phyloP scores from a whole-genome alignment of 371 early-diverging fungal genomes.

The Mortierella sp. region DNA sequence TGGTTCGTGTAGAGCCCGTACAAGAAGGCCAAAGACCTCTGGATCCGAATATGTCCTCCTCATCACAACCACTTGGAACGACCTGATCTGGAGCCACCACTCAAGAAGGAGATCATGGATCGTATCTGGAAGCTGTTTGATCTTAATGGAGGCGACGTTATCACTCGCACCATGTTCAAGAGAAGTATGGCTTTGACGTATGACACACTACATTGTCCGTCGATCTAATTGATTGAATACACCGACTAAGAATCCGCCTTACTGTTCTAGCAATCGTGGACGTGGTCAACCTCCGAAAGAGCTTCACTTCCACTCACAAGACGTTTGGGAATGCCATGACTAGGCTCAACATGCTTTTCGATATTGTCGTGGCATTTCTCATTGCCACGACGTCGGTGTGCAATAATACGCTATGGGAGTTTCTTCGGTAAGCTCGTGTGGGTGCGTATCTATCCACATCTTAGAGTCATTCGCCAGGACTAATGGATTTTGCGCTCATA shows the following conservation, averaged over 20 bases:
- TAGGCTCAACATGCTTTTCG: constrained; percentile 43
- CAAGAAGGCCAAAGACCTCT: constrained; percentile 45
- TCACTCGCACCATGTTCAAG: constrained; percentile 49
- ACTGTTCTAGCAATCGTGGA: constrained; percentile 33
- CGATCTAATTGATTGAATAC: not conserved
- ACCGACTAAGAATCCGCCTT: not conserved
- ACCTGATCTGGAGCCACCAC: constrained; percentile 25
- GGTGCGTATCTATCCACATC: too few relatives aligned
- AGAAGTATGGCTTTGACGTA: constrained; percentile 8
- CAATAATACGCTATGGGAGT: constrained; percentile 43
- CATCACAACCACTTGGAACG: constrained; percentile 32
- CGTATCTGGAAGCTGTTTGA: constrained; percentile 42
- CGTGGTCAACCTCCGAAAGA: constrained; percentile 46
- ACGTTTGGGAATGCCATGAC: constrained; percentile 45
- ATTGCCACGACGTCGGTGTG: constrained; percentile 32
- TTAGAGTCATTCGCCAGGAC: not conserved
- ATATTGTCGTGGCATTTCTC: constrained; percentile 25
- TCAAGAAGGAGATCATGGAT: constrained; percentile 37
- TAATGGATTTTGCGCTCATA: not conserved
- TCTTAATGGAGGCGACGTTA: constrained; percentile 21
- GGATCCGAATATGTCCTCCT: constrained; percentile 34
- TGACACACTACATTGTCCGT: too few relatives aligned
- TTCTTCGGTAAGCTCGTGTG: constrained; percentile 29
- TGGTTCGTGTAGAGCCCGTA: constrained; percentile 27
- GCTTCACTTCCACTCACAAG: constrained; percentile 43